Conservation (phyloP, 768 basidiomycete species). For the Neoboletus magnificus region DNA sequence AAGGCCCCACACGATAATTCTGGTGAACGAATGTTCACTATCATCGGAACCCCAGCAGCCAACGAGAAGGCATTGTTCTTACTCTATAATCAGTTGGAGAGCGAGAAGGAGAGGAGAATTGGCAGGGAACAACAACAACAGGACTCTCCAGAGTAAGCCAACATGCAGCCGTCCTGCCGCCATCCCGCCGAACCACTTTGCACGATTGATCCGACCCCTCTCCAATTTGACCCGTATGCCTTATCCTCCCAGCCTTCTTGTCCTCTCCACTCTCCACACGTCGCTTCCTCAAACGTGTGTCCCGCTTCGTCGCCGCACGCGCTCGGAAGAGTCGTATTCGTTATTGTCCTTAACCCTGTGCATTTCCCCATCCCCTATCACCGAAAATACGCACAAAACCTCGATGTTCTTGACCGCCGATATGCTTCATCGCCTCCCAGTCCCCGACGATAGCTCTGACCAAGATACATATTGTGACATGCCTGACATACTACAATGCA, state of each 20-base stretch:
- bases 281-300: conserved; percentile 7
- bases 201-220: conserved; percentile 17
- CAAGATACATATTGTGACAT: conserved; percentile 25
- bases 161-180: neutral
- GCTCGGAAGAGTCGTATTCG: conserved; percentile 18
- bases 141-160: conserved; percentile 51
- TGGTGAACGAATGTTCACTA: conserved; percentile 99
- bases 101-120: conserved; percentile 92
- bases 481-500: conserved; percentile 34
- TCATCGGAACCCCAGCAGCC: conserved; percentile 91
- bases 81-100: conserved; percentile 95
- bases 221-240: conserved; percentile 22
- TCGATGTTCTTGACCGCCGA: conserved; percentile 30
- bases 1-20: conserved; percentile 99
- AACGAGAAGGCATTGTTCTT: conserved; percentile 98
- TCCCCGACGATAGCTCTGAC: conserved; percentile 22
- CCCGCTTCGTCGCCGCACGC: conserved; percentile 9
- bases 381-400: conserved; percentile 24
- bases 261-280: conserved; percentile 16
- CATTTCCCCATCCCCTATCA: conserved; percentile 14
- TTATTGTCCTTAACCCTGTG: conserved; percentile 26
- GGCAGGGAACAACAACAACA: conserved; percentile 81
- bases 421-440: conserved; percentile 15
- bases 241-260: conserved; percentile 29
- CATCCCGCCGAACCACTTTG: conserved; percentile 5